Percentiles rank a stretch among this genome's conserved stretches.
Conservation (phyloP, 2,329 filamentous ascomycete species). For the Botrytis sinoallii region DNA sequence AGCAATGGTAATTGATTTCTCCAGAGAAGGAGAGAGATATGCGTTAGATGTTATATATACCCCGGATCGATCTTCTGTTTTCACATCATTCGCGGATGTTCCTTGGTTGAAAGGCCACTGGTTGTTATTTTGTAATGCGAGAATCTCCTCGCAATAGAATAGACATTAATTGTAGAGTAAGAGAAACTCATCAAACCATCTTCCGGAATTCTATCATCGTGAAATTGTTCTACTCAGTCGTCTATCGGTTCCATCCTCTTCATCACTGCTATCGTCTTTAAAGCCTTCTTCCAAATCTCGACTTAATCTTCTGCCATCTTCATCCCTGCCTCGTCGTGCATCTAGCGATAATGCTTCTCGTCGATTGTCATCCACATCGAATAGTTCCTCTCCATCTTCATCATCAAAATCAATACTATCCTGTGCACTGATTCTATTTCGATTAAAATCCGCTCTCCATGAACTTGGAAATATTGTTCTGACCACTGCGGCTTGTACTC, state of each 20-base stretch:
- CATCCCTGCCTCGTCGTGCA: slow-evolving; percentile 39
- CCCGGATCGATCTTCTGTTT: neutral
- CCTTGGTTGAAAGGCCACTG: neutral
- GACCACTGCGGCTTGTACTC: slow-evolving; percentile 45
- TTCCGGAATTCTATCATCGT: slow-evolving; percentile 16
- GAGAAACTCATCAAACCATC: slow-evolving; percentile 3
- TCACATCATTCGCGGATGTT: neutral
- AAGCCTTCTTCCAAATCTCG: slow-evolving; percentile 77
- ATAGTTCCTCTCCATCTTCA: slow-evolving; percentile 68
- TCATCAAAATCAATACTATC: slow-evolving; percentile 56
- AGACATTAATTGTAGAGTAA: slow-evolving; percentile 9
- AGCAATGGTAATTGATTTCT: slow-evolving; percentile 25
- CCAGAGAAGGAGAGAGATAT: neutral
- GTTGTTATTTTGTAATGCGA: neutral
- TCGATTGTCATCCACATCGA: slow-evolving; percentile 51
- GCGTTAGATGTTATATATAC: neutral
- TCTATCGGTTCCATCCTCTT: slow-evolving; percentile 34
- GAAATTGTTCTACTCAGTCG: slow-evolving; percentile 14
- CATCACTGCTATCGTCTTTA: slow-evolving; percentile 68
- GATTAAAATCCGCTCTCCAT: slow-evolving; percentile 47
- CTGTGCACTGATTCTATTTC: slow-evolving; percentile 41
- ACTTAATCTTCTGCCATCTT: slow-evolving; percentile 63
- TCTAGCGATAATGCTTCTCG: slow-evolving; percentile 42
- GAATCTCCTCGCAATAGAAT: slow-evolving; percentile 8
- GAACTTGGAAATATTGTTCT: slow-evolving; percentile 46